Conservation (phyloP, 2,329 filamentous ascomycete species). For the Venturia effusa region DNA sequence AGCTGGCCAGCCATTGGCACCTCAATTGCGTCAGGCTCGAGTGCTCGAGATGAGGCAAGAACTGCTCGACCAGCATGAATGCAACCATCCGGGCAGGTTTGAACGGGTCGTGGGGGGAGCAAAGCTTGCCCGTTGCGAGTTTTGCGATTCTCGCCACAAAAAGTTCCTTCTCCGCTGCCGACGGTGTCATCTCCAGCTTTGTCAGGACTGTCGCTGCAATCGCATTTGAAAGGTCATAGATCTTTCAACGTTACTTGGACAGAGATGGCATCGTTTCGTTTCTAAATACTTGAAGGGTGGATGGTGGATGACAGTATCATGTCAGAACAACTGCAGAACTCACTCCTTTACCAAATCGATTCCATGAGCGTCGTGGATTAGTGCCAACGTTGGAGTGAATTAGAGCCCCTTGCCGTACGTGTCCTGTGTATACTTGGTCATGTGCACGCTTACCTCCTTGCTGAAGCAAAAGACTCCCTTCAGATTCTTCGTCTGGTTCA, state of each 20-base stretch:
- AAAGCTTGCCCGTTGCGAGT: conserved; percentile 18
- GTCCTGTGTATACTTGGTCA: background rate
- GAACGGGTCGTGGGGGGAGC: conserved; percentile 13
- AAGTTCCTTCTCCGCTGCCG: conserved; percentile 19
- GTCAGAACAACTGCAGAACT: no score
- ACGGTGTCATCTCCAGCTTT: conserved; percentile 17
- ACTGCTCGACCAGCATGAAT: conserved; percentile 18
- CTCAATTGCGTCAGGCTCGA: conserved; percentile 11
- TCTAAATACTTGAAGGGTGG: no score
- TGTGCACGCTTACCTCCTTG: background rate
- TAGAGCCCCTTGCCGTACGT: background rate
- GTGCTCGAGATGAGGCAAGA: conserved; percentile 14
- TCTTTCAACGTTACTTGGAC: no score
- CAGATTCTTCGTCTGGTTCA: background rate
- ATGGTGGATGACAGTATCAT: no score
- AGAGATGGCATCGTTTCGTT: no score
- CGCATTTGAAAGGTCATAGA: conserved; percentile 12
- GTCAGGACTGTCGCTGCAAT: conserved; percentile 18
- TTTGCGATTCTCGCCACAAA: conserved; percentile 17
- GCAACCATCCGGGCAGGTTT: conserved; percentile 17
- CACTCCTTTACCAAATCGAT: no score
- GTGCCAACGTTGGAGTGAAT: no score
- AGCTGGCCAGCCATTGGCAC: conserved; percentile 12
- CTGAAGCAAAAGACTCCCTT: background rate
- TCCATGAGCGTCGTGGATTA: no score